Percentiles rank a stretch among this genome's conserved stretches.
phyloP scores from a whole-genome alignment of 129 eudicot species.

The Oenanthe sinensis region DNA sequence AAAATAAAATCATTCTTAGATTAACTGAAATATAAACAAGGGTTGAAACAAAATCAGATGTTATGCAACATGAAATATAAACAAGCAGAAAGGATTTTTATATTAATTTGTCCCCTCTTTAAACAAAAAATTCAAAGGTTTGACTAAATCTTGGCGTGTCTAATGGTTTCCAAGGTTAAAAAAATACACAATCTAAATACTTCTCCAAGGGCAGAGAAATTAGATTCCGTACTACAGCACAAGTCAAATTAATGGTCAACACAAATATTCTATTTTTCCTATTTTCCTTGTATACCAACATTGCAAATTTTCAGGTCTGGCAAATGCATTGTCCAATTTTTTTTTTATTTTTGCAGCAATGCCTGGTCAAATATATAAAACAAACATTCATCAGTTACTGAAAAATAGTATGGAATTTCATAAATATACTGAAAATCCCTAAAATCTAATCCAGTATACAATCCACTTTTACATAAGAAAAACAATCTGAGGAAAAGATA shows the following conservation, averaged over 20 bases:
- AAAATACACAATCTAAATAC: not conserved
- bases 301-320: not conserved
- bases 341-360: not conserved
- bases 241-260: not conserved
- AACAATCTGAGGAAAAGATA: not conserved
- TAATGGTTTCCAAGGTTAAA: not conserved
- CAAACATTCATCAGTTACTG: not conserved
- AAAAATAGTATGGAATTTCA: not conserved
- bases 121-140: not conserved
- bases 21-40: not conserved
- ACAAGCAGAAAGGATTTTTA: not conserved
- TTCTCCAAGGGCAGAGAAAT: not conserved
- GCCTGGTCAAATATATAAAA: not conserved
- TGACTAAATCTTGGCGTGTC: not conserved
- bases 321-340: not conserved
- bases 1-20: not conserved
- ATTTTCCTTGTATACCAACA: not conserved
- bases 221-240: not conserved
- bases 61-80: not conserved
- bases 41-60: not conserved
- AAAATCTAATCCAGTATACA: not conserved
- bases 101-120: not conserved
- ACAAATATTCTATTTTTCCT: too few relatives aligned
- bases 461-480: not conserved
- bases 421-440: not conserved